Percentiles rank a stretch among this genome's conserved stretches.
Conservation (phyloP, 1,284 basidiomycete genomes). For the Ceratobasidium sp. region DNA sequence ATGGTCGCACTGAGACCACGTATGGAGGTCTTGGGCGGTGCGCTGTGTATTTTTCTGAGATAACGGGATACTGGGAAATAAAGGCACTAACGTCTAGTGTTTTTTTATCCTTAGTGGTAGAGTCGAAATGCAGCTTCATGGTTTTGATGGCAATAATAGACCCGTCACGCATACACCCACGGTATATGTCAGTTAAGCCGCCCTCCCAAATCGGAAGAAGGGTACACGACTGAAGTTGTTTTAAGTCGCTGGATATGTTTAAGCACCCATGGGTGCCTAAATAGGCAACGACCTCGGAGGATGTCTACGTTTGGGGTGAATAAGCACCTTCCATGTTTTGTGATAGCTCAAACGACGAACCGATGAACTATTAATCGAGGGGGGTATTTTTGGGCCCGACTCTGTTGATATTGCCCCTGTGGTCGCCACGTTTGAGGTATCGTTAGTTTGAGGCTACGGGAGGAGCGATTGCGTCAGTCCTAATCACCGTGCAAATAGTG, state of each 20-base stretch:
- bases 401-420: no score
- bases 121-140: neutral
- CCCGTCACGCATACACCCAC: neutral
- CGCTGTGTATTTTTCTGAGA: neutral
- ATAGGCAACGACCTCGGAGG: neutral
- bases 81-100: neutral
- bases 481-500: no score
- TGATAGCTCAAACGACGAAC: no score
- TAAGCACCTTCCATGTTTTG: no score
- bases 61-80: neutral
- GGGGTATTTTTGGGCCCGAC: no score
- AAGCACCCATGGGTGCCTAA: neutral
- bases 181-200: slow-evolving; percentile 8
- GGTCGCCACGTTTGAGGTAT: no score
- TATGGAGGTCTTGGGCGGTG: neutral
- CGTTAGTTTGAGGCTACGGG: no score
- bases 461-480: no score
- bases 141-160: slow-evolving; percentile 8
- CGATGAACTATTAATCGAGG: no score
- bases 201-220: neutral
- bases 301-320: no score
- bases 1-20: slow-evolving; percentile 17
- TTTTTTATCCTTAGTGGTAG: neutral
- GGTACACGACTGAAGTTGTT: neutral
- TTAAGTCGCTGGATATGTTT: neutral